Base-by-base conservation (phyloP, 1,139 yeast genomes). In the Yamadazyma aaseri region DNA sequence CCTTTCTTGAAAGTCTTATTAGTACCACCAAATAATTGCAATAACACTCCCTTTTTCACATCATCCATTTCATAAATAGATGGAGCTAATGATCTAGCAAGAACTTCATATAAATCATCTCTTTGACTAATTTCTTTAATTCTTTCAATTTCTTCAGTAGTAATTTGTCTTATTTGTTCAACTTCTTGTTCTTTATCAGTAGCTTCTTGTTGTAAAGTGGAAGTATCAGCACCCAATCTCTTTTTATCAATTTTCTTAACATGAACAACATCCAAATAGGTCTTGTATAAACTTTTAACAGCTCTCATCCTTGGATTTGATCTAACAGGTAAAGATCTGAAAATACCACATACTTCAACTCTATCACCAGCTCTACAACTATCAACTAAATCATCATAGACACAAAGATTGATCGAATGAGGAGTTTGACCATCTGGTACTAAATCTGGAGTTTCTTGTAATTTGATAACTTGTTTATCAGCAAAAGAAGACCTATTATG, bases 391-490 rank as follows among this genome's bases (percentile, higher is more conserved):
- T 94, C 98, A 58, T 94, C 99, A 53, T 92, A 92, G 3, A 87
- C 95, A 66, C 97, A 89, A 23, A 92, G 68, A 9, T 96, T 87
- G 36, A 92, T 87, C 9, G 97, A 83, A 56, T 92, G 98, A 2
- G 99, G 98, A 3, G 98, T 92, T 60, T 92, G 98, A 14, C 99
- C 99, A 63, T 87, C 98, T 3, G 98, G 98, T n/a, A 92, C 96
- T 44, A 81, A 71, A 58, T 92, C 98, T 0, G 98, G 99, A 0
- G 98, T 92, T 59, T 92, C 99, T 60, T 92, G 99, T 30, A 92
- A 66, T 53, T 87, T 86, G 44, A 92, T 80, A 23, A 92, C 92
- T 60, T 92, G 99, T 55, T 90, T 92, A 58, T 92, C 97, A 20
- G 95, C 94, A 63, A 92, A 92, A 1, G 87, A 77, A 20, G 95